Conservation (phyloP, 2,329 filamentous ascomycete species). For the Ophiocordyceps polyrhachis-furcata region DNA sequence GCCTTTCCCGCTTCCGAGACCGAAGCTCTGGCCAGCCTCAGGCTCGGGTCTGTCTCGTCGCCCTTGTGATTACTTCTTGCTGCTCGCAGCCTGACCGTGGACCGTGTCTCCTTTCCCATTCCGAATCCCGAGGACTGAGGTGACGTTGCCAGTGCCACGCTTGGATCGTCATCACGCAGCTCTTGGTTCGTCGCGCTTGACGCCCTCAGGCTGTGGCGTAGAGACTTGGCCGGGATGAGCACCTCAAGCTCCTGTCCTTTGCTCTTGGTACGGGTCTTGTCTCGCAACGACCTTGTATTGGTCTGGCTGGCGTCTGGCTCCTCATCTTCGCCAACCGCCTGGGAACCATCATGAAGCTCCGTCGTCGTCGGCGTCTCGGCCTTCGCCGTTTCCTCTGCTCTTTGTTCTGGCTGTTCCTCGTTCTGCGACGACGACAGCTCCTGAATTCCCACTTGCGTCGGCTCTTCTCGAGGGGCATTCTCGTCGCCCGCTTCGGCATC, state of each 20-base stretch:
- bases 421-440: background rate
- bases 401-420: background rate
- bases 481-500: background rate
- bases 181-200: constrained; percentile 8
- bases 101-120: background rate
- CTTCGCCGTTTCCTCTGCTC: constrained; percentile 1
- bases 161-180: constrained; percentile 10
- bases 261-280: constrained; percentile 3
- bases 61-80: constrained; percentile 9
- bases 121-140: background rate
- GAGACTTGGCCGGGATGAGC: constrained; percentile 11
- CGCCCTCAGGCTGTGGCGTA: constrained; percentile 10
- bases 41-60: constrained; percentile 9
- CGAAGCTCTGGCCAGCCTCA: constrained; percentile 8
- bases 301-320: background rate
- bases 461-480: background rate
- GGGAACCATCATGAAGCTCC: constrained; percentile 5
- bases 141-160: constrained; percentile 6
- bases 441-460: background rate
- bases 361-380: constrained; percentile 8
- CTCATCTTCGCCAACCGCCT: background rate
- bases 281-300: constrained; percentile 1
- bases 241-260: constrained; percentile 7
- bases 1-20: constrained; percentile 3
- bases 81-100: constrained; percentile 6